Conservation (phyloP, 2,329 filamentous ascomycete genomes). For the Scytalidium sp. region DNA sequence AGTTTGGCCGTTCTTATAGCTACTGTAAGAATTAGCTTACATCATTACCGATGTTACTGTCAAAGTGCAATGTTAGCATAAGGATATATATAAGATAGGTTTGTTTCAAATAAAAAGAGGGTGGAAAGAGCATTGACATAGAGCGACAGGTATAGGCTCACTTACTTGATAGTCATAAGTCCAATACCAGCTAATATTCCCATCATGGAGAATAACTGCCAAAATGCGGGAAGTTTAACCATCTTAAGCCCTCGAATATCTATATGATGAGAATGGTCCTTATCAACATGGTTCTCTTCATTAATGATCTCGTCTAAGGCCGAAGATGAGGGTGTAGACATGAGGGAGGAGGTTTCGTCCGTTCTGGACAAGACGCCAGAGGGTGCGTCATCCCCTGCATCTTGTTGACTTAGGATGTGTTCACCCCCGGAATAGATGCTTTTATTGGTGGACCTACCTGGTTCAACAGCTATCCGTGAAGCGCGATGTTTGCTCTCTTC, state of each 20-base stretch:
- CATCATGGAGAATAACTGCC: slow-evolving; percentile 86
- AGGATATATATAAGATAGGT: background rate
- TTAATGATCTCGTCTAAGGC: slow-evolving; percentile 42
- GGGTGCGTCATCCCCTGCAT: slow-evolving; percentile 24
- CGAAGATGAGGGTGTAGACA: slow-evolving; percentile 60
- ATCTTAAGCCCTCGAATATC: slow-evolving; percentile 86
- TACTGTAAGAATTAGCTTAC: slow-evolving; percentile 36
- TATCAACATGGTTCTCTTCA: slow-evolving; percentile 56
- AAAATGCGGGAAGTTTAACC: slow-evolving; percentile 74
- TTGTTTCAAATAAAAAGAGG: background rate
- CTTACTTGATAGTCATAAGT: slow-evolving; percentile 98
- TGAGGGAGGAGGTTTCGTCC: slow-evolving; percentile 78
- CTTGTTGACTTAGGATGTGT: slow-evolving; percentile 25
- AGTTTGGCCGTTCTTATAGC: slow-evolving; percentile 7
- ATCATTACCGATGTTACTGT: slow-evolving; percentile 92
- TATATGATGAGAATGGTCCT: slow-evolving; percentile 73
- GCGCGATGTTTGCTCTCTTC: slow-evolving; percentile 38
- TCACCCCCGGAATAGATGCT: slow-evolving; percentile 26
- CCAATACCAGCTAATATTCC: slow-evolving; percentile 90
- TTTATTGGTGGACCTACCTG: slow-evolving; percentile 57
- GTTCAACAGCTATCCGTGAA: slow-evolving; percentile 46
- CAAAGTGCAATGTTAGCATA: slow-evolving; percentile 26
- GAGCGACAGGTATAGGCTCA: slow-evolving; percentile 19
- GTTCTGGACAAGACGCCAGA: slow-evolving; percentile 35
- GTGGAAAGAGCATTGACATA: background rate